Evolutionary conservation across 139 green algal species (phyloP), one percentile per base, ranked within the genome.

Genomic region (Closterium sp.): DNA sequence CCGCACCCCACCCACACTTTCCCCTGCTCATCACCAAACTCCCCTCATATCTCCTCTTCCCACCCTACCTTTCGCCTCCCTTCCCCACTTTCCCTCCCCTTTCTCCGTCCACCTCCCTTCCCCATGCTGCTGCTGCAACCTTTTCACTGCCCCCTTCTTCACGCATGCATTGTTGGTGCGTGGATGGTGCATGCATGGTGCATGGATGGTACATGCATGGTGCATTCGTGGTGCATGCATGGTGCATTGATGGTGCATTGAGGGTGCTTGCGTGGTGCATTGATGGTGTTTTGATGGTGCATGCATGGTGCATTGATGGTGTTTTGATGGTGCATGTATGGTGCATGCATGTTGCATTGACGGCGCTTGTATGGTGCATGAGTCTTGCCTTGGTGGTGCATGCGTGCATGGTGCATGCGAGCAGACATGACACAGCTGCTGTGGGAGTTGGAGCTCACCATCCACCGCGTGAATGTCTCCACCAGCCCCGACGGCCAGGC

Each of bases 401-500:
- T 45, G 29, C 28, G 9, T 90, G 28, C 19, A 70, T 4, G 24
- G 30, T 88, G 30, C 1, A 4, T 84, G 3, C 1, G 38, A 3
- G 88, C 93, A 95, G 94, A 96, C 30, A 90, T 98, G 38, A 95
- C 95, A 32, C 94, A 97, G 85, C 94, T 93, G 50, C 91, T 98
- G 87, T 97, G 95, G 96, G 96, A 98, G 86, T 87, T 73, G 22
- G 90, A 96, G 92, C 73, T 96, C 3, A 95, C 87, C 30, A 93
- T 96, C 27, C 90, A 95, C 92, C 95, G 95, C 88, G 96, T 97
- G 6, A 95, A 97, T 91, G 96, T 97, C 87, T 96, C 95, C 32
- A 98, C 97, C 28, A 94, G 91, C 27, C 95, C 95, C 31, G 91
- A 93, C 30, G 94, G 94, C 86, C 90, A 95, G 32, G 97, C 97